Evolutionary conservation across 345 rosid genomes (phyloP), one percentile per base, ranked within the genome.

Genomic region (Mangifera indica): DNA sequence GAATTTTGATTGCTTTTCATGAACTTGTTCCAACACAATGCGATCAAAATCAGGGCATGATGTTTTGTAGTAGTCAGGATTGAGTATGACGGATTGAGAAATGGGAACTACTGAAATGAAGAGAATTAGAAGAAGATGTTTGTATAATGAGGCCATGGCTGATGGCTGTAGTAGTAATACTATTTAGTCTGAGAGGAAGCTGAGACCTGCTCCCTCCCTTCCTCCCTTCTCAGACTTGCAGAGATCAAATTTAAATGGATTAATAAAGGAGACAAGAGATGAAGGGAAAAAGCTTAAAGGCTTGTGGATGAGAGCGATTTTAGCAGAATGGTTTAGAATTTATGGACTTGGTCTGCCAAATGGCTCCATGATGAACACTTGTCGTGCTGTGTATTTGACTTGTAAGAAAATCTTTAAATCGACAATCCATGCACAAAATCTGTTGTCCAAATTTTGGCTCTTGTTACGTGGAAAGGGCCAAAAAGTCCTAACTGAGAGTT

Each of bases 41-140:
- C 60, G 72, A 18, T 65, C 54, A 24, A 88, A 88, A 58, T 82
- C 79, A 0, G 93, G 93, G 24, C 93, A 88, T 14, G 91, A 69
- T 10, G 69, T 53, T 21, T 80, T 82, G 83, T 88, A 88, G 76
- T 81, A 88, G 37, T 82, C 80, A 1, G 70, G 32, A 44, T 73
- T 67, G 52, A 87, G 83, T 25, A 68, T 46, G 40, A 8, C n/a
- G 61, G 25, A 72, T 29, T 60, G 37, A 14, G 74, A 73, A 42
- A 70, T 14, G 2, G 78, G 63, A 24, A 54, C 18, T 37, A 25
- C 1, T 26, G 51, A 37, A 32, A 58, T 14, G n/a, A n/a, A 59
- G 24, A 57, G 22, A 21, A 48, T 18, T 11, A 76, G 59, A 20
- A 80, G 17, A 10, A 76, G 21, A 4, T 63, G 63, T 51, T 21